Conservation (phyloP, 2,329 filamentous ascomycete genomes). For the Ilyonectria mors-panacis region DNA sequence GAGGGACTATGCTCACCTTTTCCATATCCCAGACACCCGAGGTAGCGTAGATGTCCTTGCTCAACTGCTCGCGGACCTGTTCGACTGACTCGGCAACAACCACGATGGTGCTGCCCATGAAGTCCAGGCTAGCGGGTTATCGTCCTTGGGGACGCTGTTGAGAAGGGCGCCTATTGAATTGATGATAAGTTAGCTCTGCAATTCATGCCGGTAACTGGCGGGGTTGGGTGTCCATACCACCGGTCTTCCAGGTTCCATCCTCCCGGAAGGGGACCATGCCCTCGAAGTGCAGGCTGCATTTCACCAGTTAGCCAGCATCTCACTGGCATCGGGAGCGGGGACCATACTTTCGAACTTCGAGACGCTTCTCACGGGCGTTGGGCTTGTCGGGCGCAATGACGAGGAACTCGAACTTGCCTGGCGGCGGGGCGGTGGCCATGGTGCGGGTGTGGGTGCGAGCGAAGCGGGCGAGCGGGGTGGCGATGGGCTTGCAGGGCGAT, state of each 20-base stretch:
- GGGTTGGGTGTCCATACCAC: constrained; percentile 64
- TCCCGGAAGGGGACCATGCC: constrained; percentile 67
- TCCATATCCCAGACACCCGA: constrained; percentile 86
- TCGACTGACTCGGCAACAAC: constrained; percentile 77
- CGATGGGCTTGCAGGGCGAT: constrained; percentile 2
- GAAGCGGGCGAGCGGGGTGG: constrained; percentile 20
- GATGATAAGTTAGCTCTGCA: neutral
- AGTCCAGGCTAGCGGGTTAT: constrained; percentile 72
- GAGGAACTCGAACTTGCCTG: constrained; percentile 73
- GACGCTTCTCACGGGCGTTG: constrained; percentile 70
- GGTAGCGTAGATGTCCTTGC: constrained; percentile 80
- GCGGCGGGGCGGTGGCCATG: constrained; percentile 47
- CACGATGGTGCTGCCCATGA: constrained; percentile 82
- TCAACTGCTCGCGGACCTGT: constrained; percentile 76
- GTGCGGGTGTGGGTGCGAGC: constrained; percentile 34
- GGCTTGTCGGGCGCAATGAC: constrained; percentile 79
- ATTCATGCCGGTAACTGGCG: neutral
- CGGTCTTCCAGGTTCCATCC: constrained; percentile 73
- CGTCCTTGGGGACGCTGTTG: constrained; percentile 74
- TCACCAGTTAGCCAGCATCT: constrained; percentile 32
- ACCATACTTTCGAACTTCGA: constrained; percentile 71
- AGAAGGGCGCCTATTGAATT: constrained; percentile 72
- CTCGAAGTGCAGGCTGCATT: constrained; percentile 65
- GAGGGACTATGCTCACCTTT: constrained; percentile 62
- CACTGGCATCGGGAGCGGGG: neutral